Conservation (phyloP, 495 filamentous ascomycete species). For the Talaromyces ruber region DNA sequence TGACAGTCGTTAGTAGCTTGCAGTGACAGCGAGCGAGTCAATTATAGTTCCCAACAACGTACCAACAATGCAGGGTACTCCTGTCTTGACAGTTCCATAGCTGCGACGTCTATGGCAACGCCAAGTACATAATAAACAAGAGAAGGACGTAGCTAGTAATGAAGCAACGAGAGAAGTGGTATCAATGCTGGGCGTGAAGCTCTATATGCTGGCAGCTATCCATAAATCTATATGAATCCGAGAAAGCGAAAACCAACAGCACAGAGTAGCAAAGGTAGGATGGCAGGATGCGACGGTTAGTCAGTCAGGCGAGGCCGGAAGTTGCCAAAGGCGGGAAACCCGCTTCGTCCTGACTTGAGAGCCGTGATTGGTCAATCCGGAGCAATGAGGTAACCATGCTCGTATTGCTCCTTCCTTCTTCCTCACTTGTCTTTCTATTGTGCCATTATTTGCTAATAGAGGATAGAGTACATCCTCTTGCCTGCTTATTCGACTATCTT, state of each 20-base stretch:
- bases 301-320: not conserved
- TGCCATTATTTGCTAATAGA: not conserved
- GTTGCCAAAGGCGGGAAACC: not conserved
- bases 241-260: not conserved
- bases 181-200: not conserved
- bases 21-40: not conserved
- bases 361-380: not conserved
- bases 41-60: constrained; percentile 65
- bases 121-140: constrained; percentile 31
- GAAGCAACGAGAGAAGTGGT: constrained; percentile 2
- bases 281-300: not conserved
- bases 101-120: constrained; percentile 25
- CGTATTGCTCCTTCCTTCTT: not conserved
- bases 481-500: not conserved
- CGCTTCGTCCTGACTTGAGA: not conserved
- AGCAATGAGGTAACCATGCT: not conserved
- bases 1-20: not conserved
- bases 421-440: not conserved
- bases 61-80: constrained; percentile 98
- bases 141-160: not conserved
- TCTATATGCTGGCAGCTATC: not conserved
- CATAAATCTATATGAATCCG: not conserved
- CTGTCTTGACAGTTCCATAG: constrained; percentile 75
- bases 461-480: too few relatives aligned
- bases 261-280: not conserved